These are phyloP conservation scores for Xylariales sp. DNA, from an alignment of 2,329 filamentous ascomycete genomes.

Conservation along the genomic window DNA sequence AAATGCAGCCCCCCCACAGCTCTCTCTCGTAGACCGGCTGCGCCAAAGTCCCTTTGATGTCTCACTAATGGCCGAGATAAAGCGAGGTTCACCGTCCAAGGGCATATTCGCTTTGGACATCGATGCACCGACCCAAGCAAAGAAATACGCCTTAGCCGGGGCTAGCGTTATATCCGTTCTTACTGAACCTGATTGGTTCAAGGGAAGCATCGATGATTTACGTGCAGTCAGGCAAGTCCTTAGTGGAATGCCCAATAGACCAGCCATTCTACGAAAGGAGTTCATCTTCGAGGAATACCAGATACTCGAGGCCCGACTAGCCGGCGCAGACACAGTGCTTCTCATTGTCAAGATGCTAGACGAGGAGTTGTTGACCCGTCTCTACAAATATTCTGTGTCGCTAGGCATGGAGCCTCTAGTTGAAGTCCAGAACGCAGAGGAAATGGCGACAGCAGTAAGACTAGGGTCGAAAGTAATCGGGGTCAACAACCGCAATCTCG, in stretches of 20 bases:
- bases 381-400: constrained; percentile 90
- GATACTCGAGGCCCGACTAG: constrained; percentile 91
- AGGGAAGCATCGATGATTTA: constrained; percentile 94
- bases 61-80: constrained; percentile 97
- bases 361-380: constrained; percentile 73
- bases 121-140: constrained; percentile 89
- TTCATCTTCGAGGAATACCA: constrained; percentile 99
- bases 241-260: constrained; percentile 91
- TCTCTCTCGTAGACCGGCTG: constrained; percentile 83
- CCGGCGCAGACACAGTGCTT: constrained; percentile 92
- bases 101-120: constrained; percentile 90
- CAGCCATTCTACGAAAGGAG: constrained; percentile 92
- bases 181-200: constrained; percentile 99
- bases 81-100: constrained; percentile 95
- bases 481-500: constrained; percentile 96
- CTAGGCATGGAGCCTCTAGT: constrained; percentile 98
- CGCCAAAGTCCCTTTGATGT: constrained; percentile 86
- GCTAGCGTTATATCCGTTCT: constrained; percentile 98
- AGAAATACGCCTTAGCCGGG: constrained; percentile 90
- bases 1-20: constrained; percentile 83
- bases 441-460: constrained; percentile 89
- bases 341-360: constrained; percentile 99
- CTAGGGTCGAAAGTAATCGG: constrained; percentile 92
- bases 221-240: constrained; percentile 87
- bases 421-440: constrained; percentile 93